Conservation (phyloP, 306 rosid species). For the Prunus dulcis region DNA sequence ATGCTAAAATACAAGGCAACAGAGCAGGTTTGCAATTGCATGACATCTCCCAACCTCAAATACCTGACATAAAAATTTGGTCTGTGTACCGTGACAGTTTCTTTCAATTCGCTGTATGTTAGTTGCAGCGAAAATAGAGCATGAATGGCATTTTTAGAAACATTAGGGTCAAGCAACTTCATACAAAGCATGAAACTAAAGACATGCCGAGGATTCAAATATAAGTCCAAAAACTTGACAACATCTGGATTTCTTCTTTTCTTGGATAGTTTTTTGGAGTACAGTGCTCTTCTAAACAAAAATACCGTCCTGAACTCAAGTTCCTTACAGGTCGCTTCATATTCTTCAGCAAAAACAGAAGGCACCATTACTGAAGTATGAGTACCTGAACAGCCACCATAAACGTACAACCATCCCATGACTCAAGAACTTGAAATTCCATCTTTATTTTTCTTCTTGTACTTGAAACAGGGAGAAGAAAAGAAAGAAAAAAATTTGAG, state of each 20-base stretch:
- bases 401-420: constrained; percentile 18
- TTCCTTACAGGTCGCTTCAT: constrained; percentile 21
- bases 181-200: background rate
- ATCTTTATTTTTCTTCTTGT: constrained; percentile 27
- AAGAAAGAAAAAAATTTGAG: constrained; percentile 8
- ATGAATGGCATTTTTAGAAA: background rate
- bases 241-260: background rate
- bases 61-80: background rate
- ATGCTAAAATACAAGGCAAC: background rate
- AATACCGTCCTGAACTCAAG: constrained; percentile 22
- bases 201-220: background rate
- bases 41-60: background rate
- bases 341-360: constrained; percentile 17
- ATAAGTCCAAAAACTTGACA: background rate
- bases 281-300: constrained; percentile 7
- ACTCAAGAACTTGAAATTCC: constrained; percentile 27
- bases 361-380: constrained; percentile 10
- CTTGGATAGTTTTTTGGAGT: constrained; percentile 19
- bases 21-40: background rate
- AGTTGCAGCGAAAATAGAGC: background rate
- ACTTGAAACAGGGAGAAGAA: constrained; percentile 27
- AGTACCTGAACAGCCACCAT: constrained; percentile 22
- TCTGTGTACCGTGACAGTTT: background rate
- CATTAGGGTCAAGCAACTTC: background rate
- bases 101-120: background rate